Conservation (phyloP, 2,329 filamentous ascomycete species). For the Phialocephala sp. region DNA sequence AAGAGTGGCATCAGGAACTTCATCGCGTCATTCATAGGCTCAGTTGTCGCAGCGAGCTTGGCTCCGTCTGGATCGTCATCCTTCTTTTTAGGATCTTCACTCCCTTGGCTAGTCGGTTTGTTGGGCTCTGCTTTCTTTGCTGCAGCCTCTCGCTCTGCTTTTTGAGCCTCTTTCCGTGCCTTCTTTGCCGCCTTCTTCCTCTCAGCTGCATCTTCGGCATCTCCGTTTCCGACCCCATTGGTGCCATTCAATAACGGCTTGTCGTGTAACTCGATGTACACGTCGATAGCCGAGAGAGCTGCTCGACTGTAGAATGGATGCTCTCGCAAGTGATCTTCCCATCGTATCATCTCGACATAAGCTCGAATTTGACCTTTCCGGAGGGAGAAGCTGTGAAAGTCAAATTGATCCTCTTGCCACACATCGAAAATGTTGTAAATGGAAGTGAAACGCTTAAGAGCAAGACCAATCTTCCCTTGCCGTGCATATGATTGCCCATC, state of each 20-base stretch:
- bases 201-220: conserved; percentile 65
- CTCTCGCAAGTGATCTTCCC: conserved; percentile 90
- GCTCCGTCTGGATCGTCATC: conserved; percentile 87
- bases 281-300: conserved; percentile 78
- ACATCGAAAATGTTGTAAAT: conserved; percentile 93
- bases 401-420: conserved; percentile 98
- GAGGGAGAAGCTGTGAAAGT: conserved; percentile 98
- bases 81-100: conserved; percentile 78
- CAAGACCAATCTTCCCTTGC: conserved; percentile 80
- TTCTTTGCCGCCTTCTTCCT: conserved; percentile 90
- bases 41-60: conserved; percentile 78
- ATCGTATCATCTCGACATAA: conserved; percentile 94
- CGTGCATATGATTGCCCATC: conserved; percentile 90
- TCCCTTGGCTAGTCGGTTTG: conserved; percentile 65
- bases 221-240: conserved; percentile 56
- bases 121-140: conserved; percentile 87
- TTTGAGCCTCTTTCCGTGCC: conserved; percentile 79
- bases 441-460: conserved; percentile 89
- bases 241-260: conserved; percentile 70
- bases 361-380: conserved; percentile 94
- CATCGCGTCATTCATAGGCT: conserved; percentile 84
- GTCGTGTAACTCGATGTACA: conserved; percentile 82
- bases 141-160: conserved; percentile 77
- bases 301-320: conserved; percentile 92
- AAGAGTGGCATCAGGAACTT: conserved; percentile 85